Conservation (phyloP, 2,329 filamentous ascomycete species). For the Hirsutella thompsonii region DNA sequence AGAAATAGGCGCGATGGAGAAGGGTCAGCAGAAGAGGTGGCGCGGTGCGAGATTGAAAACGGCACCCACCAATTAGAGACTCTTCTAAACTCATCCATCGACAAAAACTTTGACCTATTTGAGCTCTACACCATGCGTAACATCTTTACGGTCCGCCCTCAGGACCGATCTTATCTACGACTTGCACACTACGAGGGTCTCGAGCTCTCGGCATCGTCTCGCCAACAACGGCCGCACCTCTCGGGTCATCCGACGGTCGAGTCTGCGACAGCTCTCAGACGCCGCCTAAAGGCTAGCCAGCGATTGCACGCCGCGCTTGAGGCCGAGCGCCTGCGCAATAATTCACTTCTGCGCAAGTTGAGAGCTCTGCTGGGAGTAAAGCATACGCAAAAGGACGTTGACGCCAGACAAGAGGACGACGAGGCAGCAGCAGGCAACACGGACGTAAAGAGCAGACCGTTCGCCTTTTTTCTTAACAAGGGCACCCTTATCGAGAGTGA, state of each 20-base stretch:
- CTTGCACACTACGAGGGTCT: slow-evolving; percentile 73
- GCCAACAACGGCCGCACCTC: slow-evolving; percentile 5
- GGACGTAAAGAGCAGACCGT: slow-evolving; percentile 12
- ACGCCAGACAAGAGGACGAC: no score
- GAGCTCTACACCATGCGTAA: slow-evolving; percentile 88
- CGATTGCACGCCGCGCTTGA: slow-evolving; percentile 58
- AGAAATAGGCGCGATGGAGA: no score
- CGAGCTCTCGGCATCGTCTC: slow-evolving; percentile 23
- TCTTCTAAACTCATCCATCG: slow-evolving; percentile 65
- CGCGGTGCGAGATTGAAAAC: slow-evolving; percentile 64
- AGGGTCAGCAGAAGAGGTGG: slow-evolving; percentile 28
- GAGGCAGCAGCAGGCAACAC: not conserved
- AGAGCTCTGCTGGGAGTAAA: slow-evolving; percentile 26
- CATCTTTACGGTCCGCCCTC: slow-evolving; percentile 55
- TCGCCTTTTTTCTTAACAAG: slow-evolving; percentile 46
- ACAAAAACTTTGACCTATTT: slow-evolving; percentile 75
- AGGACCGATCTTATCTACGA: slow-evolving; percentile 66
- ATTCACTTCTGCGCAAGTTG: slow-evolving; percentile 53
- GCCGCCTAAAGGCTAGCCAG: slow-evolving; percentile 65
- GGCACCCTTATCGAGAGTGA: slow-evolving; percentile 37
- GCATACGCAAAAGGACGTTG: no score
- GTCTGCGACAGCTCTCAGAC: slow-evolving; percentile 57
- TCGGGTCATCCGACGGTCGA: slow-evolving; percentile 47
- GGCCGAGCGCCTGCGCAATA: slow-evolving; percentile 60
- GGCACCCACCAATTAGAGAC: slow-evolving; percentile 79